These are phyloP conservation scores for Schwanniomyces etchellsii DNA, from an alignment of 1,139 yeast species.

Conservation along the genomic window DNA sequence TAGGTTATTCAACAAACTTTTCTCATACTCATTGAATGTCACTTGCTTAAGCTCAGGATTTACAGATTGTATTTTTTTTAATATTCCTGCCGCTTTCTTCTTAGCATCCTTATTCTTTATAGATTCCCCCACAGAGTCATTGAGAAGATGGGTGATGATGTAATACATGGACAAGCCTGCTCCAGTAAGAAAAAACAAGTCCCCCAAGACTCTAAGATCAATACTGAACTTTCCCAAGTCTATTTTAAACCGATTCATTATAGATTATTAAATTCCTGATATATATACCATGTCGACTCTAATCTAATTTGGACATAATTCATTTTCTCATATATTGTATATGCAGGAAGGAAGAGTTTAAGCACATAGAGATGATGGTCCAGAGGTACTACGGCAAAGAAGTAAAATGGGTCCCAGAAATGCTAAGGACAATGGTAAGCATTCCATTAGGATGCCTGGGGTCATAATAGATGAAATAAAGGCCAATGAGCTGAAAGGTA, in stretches of 20 bases:
- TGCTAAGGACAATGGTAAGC: slow-evolving; percentile 16
- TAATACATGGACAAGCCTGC: slow-evolving; percentile 82
- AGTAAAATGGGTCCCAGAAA: background rate
- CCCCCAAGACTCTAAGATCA: slow-evolving; percentile 55
- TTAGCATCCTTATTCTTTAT: slow-evolving; percentile 60
- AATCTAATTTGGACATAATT: no score
- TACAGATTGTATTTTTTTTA: slow-evolving; percentile 50
- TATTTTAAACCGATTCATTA: slow-evolving; percentile 31
- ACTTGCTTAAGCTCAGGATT: slow-evolving; percentile 56
- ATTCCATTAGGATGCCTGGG: slow-evolving; percentile 64
- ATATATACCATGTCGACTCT: no score
- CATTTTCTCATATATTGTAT: background rate
- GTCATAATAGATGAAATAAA: slow-evolving; percentile 59
- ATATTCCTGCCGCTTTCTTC: slow-evolving; percentile 59
- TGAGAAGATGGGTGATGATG: slow-evolving; percentile 52
- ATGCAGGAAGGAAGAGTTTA: background rate
- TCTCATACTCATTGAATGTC: slow-evolving; percentile 72
- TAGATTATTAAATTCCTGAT: no score
- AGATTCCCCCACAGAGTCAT: slow-evolving; percentile 46
- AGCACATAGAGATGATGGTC: background rate
- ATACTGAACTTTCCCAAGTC: slow-evolving; percentile 40
- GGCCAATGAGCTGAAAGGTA: slow-evolving; percentile 37
- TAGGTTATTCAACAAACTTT: slow-evolving; percentile 66
- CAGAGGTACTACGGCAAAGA: background rate
- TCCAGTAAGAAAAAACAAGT: slow-evolving; percentile 68